A percentile compares a stretch with the other conserved stretches of the same genome.
These are phyloP conservation scores for Cytospora paraplurivora DNA, from an alignment of 2,329 filamentous ascomycete species.

Conservation along the genomic window DNA sequence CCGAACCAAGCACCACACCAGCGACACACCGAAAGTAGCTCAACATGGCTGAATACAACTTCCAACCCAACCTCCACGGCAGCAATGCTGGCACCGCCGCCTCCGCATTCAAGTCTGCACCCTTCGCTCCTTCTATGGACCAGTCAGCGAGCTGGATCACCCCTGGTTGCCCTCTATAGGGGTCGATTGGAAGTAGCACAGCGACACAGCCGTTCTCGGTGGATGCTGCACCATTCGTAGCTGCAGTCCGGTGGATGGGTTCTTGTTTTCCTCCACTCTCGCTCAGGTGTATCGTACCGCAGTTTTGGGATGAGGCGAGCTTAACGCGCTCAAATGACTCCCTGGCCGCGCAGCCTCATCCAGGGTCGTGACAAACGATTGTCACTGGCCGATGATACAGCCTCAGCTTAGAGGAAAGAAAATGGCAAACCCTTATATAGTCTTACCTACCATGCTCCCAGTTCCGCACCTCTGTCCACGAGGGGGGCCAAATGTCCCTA, in stretches of 20 bases:
- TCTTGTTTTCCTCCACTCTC: too few species aligned
- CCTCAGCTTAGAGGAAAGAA: too few species aligned
- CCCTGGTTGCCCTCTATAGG: too few species aligned
- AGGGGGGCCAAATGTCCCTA: not conserved
- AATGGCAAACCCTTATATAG: not conserved
- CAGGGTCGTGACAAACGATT: too few species aligned
- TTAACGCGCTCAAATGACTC: too few species aligned
- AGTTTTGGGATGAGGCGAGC: too few species aligned
- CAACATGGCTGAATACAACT: conserved; percentile 13
- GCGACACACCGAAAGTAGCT: not conserved
- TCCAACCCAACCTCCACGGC: not conserved
- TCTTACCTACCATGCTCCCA: not conserved
- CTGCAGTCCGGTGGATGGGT: not conserved
- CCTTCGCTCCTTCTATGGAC: not conserved
- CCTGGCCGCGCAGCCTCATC: too few species aligned
- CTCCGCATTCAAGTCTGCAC: not conserved
- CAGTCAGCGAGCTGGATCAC: not conserved
- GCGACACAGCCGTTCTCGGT: not conserved
- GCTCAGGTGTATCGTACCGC: too few species aligned
- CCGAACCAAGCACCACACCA: not conserved
- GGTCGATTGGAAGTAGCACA: not conserved
- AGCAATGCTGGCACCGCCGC: too few species aligned
- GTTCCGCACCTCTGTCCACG: not conserved
- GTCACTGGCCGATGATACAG: too few species aligned
- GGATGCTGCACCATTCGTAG: not conserved